Base-by-base conservation (phyloP, 164 flowering plant species). In the Piper betle region DNA sequence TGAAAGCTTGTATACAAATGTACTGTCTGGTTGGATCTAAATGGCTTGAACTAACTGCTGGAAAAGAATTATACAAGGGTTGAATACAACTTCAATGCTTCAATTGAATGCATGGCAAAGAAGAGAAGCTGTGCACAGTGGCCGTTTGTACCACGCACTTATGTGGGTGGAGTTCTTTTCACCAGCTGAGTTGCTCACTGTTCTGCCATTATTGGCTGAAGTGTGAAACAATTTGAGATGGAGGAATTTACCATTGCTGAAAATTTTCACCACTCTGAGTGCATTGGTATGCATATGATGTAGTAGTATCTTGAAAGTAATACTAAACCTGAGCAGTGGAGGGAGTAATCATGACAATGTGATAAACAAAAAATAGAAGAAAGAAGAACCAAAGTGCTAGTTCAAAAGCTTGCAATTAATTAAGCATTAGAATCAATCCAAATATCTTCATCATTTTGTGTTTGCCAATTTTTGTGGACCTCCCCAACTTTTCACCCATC, bases 401-500 rank as follows among this genome's bases (percentile, higher is more conserved):
- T n/a, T n/a, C n/a, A n/a, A n/a, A n/a, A n/a, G n/a, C n/a, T n/a
- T n/a, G n/a, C n/a, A n/a, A n/a, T n/a, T n/a, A n/a, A n/a, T n/a
- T n/a, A n/a, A n/a, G n/a, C n/a, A n/a, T n/a, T n/a, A n/a, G n/a
- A n/a, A n/a, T n/a, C n/a, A n/a, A n/a, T n/a, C n/a, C n/a, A n/a
- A n/a, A n/a, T n/a, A n/a, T n/a, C n/a, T n/a, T n/a, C n/a, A n/a
- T n/a, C n/a, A n/a, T n/a, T n/a, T n/a, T n/a, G n/a, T n/a, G n/a
- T n/a, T n/a, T n/a, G n/a, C n/a, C n/a, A n/a, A n/a, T n/a, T 39
- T 39, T 46, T 38, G 61, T 52, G 65, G 72, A 66, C 56, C 72
- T 66, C 20, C 5, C 5, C 25, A 13, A n/a, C 18, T 39, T 54
- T 52, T 5, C 52, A 48, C 56, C 13, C 59, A 59, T 62, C 54